phyloP scores from a whole-genome alignment of 1,284 basidiomycete species.

The Takashimella tepidaria region DNA sequence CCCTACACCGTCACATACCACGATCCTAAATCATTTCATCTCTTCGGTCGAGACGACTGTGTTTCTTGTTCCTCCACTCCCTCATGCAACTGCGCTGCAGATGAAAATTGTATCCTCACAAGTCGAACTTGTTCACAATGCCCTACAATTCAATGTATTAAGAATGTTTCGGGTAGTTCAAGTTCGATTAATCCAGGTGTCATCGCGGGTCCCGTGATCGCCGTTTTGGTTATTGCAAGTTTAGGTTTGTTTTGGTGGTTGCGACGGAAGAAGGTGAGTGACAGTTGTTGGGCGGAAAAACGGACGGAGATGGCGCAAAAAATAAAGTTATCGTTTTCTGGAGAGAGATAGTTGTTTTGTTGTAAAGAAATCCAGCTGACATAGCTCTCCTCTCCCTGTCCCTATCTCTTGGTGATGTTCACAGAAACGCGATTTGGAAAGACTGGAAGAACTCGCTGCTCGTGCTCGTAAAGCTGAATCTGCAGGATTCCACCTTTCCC shows the following conservation, averaged over 20 bases:
- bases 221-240: constrained; percentile 42
- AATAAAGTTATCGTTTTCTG: too few relatives aligned
- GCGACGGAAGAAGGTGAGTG: constrained; percentile 43
- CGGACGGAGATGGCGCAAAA: too few relatives aligned
- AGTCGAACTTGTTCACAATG: constrained; percentile 45
- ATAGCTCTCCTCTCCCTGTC: too few relatives aligned
- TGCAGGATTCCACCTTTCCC: constrained; percentile 40
- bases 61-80: constrained; percentile 31
- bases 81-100: constrained; percentile 36
- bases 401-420: too few relatives aligned
- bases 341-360: too few relatives aligned
- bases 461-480: constrained; percentile 45
- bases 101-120: constrained; percentile 37
- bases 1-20: background rate
- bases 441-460: constrained; percentile 41
- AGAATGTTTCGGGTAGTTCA: constrained; percentile 13
- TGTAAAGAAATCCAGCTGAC: too few relatives aligned
- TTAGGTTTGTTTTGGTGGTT: constrained; percentile 45
- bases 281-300: too few relatives aligned
- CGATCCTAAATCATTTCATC: background rate
- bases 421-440: constrained; percentile 42
- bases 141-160: constrained; percentile 37
- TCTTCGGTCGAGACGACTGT: constrained; percentile 15
- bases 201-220: constrained; percentile 47
- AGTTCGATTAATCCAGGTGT: constrained; percentile 41